Base-by-base conservation (phyloP, 2,329 filamentous ascomycete species). In the Penicillium nordicum region DNA sequence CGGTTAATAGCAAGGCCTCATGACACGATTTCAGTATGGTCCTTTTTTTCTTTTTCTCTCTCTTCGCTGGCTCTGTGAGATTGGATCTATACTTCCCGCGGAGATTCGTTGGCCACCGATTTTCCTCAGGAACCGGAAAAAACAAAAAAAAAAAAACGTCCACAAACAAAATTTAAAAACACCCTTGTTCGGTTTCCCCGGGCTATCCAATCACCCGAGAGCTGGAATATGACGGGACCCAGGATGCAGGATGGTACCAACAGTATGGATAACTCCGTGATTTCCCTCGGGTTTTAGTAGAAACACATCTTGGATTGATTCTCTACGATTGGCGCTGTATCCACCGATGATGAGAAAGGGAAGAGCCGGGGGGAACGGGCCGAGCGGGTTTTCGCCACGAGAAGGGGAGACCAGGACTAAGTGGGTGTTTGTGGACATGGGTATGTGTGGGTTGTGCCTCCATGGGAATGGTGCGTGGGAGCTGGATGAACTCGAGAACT, bases 361-460 rank as follows among this genome's bases (percentile, higher is more conserved):
- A 64, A 58, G 63, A 66, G 63, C 67, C 65, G 63, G 63, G 65
- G 67, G 67, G 67, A 63, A 65, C 59, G 60, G 67, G 61, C 63
- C 65, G 65, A 62, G 58, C 53, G 59, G 63, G 57, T 60, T 61
- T 67, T 60, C 21, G 61, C 59, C 63, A 67, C 62, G 57, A 47
- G 47, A 46, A 52, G 47, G 60, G 25, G 50, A 37, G 14, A 46
- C 32, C 30, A 29, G 23, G 11, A 21, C 14, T 11, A 41, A 41
- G 37, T 32, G 50, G 32, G 34, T 14, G 34, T 27, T 14, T 40
- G 42, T 34, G 45, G 36, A 53, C 41, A 21, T 21, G 16, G 40
- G 38, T 21, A 21, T 23, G 10, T 51, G 41, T 53, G 50, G 43
- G 48, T 25, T 52, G 57, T 40, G 50, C 36, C 25, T 36, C n/a